Conservation (phyloP, 176 grass and related monocot species). For the Thalia dealbata region DNA sequence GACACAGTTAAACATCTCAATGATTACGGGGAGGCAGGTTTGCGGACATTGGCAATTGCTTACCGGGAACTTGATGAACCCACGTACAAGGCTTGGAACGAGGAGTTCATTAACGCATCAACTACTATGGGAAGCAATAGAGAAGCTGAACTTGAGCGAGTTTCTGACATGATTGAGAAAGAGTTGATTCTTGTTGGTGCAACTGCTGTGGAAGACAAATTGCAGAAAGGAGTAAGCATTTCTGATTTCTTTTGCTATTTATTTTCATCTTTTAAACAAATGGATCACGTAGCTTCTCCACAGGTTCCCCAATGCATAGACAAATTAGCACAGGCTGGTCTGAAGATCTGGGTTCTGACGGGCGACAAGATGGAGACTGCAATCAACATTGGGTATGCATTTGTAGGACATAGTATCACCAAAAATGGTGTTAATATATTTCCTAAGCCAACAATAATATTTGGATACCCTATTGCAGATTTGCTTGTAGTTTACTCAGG, state of each 20-base stretch:
- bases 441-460: not conserved
- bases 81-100: slow-evolving; percentile 79
- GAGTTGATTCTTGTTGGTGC: slow-evolving; percentile 89
- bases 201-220: slow-evolving; percentile 92
- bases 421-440: not conserved
- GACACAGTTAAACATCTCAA: slow-evolving; percentile 75
- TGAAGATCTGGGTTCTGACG: slow-evolving; percentile 97
- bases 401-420: too few species aligned
- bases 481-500: slow-evolving; percentile 95
- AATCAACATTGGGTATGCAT: slow-evolving; percentile 88
- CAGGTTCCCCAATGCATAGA: slow-evolving; percentile 95
- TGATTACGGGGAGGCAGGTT: slow-evolving; percentile 90
- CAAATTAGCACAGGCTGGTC: slow-evolving; percentile 93
- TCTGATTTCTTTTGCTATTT: not conserved
- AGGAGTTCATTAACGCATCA: slow-evolving; percentile 75
- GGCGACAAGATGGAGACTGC: slow-evolving; percentile 99
- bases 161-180: slow-evolving; percentile 84
- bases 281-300: slow-evolving; percentile 22
- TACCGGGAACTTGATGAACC: slow-evolving; percentile 84
- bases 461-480: slow-evolving; percentile 47
- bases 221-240: slow-evolving; percentile 61
- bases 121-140: slow-evolving; percentile 71
- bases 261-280: slow-evolving; percentile 19
- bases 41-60: slow-evolving; percentile 69
- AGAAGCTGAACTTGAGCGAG: slow-evolving; percentile 64